Evolutionary conservation across 768 basidiomycete species (phyloP).

Genomic region (Gymnopilus junonius): DNA sequence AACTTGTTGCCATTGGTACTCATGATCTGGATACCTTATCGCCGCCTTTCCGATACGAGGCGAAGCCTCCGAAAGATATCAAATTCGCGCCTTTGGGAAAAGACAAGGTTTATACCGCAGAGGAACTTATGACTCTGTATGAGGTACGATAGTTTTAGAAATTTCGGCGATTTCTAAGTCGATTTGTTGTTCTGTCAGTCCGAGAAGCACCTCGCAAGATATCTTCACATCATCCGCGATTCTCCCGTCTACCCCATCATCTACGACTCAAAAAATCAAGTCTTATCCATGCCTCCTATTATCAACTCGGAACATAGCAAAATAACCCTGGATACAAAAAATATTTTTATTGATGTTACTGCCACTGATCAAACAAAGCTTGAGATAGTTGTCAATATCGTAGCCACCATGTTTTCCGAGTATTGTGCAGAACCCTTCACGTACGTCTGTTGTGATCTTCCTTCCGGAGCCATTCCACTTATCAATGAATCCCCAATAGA

Average conservation of each 20-base stretch:
- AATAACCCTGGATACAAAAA: slow-evolving; percentile 90
- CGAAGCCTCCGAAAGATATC: slow-evolving; percentile 82
- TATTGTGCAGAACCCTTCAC: slow-evolving; percentile 92
- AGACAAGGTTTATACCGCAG: slow-evolving; percentile 77
- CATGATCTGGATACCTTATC: slow-evolving; percentile 93
- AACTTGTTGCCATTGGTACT: slow-evolving; percentile 95
- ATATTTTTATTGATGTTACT: slow-evolving; percentile 96
- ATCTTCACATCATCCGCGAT: slow-evolving; percentile 91
- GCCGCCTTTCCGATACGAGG: slow-evolving; percentile 88
- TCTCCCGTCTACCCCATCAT: slow-evolving; percentile 98
- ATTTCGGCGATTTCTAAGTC: background rate
- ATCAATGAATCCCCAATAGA: slow-evolving; percentile 41
- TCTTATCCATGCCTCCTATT: slow-evolving; percentile 97
- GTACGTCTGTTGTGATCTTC: slow-evolving; percentile 61
- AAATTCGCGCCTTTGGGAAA: slow-evolving; percentile 90
- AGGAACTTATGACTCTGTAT: slow-evolving; percentile 91
- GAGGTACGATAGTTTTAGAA: slow-evolving; percentile 74
- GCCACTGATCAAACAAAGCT: slow-evolving; percentile 97
- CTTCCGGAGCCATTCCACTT: background rate
- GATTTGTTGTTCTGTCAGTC: slow-evolving; percentile 56
- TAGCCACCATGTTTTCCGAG: slow-evolving; percentile 97
- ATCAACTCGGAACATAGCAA: slow-evolving; percentile 98
- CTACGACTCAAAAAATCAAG: slow-evolving; percentile 86
- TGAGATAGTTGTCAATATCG: slow-evolving; percentile 92
- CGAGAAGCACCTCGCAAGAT: slow-evolving; percentile 89